These are phyloP conservation scores for Trichosanthes truncata DNA, from an alignment of 306 rosid genomes.

Conservation along the genomic window DNA sequence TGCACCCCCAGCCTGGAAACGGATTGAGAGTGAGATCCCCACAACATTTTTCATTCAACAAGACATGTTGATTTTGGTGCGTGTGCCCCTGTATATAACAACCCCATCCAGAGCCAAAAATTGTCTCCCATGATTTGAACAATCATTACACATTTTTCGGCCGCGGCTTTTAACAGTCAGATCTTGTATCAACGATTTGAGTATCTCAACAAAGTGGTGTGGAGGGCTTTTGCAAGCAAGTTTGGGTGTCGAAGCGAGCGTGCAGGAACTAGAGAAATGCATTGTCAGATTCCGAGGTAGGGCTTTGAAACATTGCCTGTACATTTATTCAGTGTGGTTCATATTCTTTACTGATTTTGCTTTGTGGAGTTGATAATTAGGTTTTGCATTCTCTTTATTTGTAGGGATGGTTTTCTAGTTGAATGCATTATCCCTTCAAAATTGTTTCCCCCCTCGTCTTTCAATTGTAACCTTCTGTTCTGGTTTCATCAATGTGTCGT, in stretches of 20 bases:
- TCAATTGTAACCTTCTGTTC: background rate
- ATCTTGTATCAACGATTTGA: background rate
- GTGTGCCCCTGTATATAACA: background rate
- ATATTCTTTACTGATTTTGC: background rate
- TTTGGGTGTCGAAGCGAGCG: background rate
- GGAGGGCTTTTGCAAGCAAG: background rate
- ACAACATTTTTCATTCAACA: conserved; percentile 14
- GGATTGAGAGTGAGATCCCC: background rate
- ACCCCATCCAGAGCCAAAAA: background rate
- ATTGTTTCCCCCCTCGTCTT: background rate
- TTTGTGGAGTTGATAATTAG: background rate
- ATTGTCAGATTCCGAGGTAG: background rate
- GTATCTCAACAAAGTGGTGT: background rate
- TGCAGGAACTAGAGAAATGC: background rate
- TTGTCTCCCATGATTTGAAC: background rate
- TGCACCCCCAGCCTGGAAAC: background rate
- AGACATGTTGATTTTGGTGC: background rate
- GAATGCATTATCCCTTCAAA: background rate
- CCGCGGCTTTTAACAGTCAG: background rate
- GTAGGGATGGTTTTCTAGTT: background rate
- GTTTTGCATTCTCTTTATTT: background rate
- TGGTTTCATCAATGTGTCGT: background rate
- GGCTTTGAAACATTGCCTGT: background rate
- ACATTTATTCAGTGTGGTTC: background rate
- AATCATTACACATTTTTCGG: background rate